Percentiles rank a stretch among this genome's conserved stretches.
These are phyloP conservation scores for Lachancea sp. DNA, from an alignment of 805 yeast species.

Conservation along the genomic window DNA sequence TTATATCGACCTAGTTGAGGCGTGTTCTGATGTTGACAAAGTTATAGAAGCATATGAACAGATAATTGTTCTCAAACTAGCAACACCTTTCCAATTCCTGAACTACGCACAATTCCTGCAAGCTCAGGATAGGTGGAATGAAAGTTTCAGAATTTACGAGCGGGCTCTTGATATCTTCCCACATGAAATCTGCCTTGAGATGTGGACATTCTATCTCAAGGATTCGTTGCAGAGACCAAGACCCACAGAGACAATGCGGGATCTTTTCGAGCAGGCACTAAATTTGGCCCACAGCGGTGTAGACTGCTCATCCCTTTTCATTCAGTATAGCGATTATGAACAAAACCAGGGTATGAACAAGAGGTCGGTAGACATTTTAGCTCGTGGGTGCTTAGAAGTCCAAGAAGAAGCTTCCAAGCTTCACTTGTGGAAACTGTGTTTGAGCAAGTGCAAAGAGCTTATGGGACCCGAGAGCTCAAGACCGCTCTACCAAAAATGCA, in stretches of 20 bases:
- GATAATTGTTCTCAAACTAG: slow-evolving; percentile 51
- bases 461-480: slow-evolving; percentile 42
- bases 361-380: slow-evolving; percentile 44
- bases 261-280: slow-evolving; percentile 65
- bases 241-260: slow-evolving; percentile 53
- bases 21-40: slow-evolving; percentile 34
- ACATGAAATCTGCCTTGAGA: slow-evolving; percentile 45
- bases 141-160: slow-evolving; percentile 58
- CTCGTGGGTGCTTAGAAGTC: slow-evolving; percentile 34
- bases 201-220: slow-evolving; percentile 64
- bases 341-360: slow-evolving; percentile 45
- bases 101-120: slow-evolving; percentile 60
- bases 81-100: slow-evolving; percentile 60
- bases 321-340: slow-evolving; percentile 60
- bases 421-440: slow-evolving; percentile 39
- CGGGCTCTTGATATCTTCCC: slow-evolving; percentile 62
- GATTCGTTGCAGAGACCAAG: slow-evolving; percentile 38
- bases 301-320: slow-evolving; percentile 41
- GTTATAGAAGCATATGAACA: slow-evolving; percentile 44
- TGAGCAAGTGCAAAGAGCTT: slow-evolving; percentile 36
- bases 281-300: slow-evolving; percentile 41
- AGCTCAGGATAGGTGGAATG: slow-evolving; percentile 35
- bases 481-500: slow-evolving; percentile 46
- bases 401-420: slow-evolving; percentile 4
- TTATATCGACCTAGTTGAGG: slow-evolving; percentile 63